Evolutionary conservation across 441 rosid genomes (phyloP), one percentile per base, ranked within the genome.

Genomic region (Lepidium campestre): DNA sequence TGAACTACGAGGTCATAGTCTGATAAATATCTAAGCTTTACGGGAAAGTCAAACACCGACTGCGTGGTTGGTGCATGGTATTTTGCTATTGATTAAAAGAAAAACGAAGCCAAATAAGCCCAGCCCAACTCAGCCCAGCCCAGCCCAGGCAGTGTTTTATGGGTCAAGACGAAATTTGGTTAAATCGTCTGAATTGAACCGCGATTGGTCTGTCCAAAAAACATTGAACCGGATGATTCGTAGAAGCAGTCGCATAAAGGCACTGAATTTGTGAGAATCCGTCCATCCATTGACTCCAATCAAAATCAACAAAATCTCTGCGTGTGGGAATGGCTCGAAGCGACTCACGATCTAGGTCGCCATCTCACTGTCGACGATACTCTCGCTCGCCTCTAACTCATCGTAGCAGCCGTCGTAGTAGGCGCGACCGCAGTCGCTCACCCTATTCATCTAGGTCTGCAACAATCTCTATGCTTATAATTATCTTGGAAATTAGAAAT

Each of bases 291-390:
- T 29, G 49, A 19, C 34, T 29, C 54, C 18, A 57, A 39, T 50
- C 48, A 67, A 29, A 7, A 29, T 29, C 10, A 29, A 29, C 9
- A 22, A 49, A 56, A 44, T 19, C 45, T 45, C 34, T 15, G 37
- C 62, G 55, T 45, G 18, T 34, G 34, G 41, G 27, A 36, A 70
- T 75, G 79, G 72, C 65, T 59, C 72, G 90, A 74, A 78, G 81
- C 75, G 31, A 83, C 29, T 83, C 90, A 25, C 75, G 79, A 47
- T 75, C 78, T n/a, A 75, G 84, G 74, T 86, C 91, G 73, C 91
- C 91, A 63, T 79, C 88, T 67, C 49, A 76, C 76, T 80, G 88
- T 61, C 70, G 88, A 48, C 79, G 85, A 44, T 47, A 70, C 64
- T 75, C 75, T 53, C 79, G 72, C 23, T 75, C 79, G 19, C 75